Base-by-base conservation (phyloP, 2,329 filamentous ascomycete species). In the Diaporthe vexans region DNA sequence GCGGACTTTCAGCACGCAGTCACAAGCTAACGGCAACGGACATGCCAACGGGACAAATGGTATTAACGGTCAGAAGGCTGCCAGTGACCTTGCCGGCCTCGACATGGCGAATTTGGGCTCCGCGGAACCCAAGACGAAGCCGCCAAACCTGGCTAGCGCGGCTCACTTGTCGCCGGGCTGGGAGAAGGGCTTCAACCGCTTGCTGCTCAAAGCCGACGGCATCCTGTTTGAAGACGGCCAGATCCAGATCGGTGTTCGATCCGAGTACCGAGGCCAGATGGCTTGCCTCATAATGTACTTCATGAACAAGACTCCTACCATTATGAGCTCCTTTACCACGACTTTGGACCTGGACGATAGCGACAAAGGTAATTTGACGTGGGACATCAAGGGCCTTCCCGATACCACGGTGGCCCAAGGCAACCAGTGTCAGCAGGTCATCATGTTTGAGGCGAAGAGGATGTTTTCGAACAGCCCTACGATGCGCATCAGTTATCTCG, bases 221-320 rank as follows among this genome's bases (percentile, higher is more conserved):
- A 90, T 99, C 11, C 87, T 99, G 0, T 99, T 98, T 81, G 95
- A 99, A 84, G 97, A 99, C 81, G 93, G 93, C 0, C 97, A 99
- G 83, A 90, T 99, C 71, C 96, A 99, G 81, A 89, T 99, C 54
- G 97, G 97, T 43, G 85, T 98, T 70, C 92, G 97, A 48, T 97
- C 95, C 13, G 97, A 99, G 84, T 99, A 98, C 82, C 93, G 97
- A 75, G 94, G 93, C n/a, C 94, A 98, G 81, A 93, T 98, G 86
- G 97, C 97, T 56, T 98, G 97, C 79, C 87, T 99, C 76, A 98
- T 99, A 79, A 86, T 98, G 69, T 99, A 98, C 84, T 98, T 98
- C 82, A 94, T 92, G 76, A 99, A 99, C 87, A 98, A 98, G 85
- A 95, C 95, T 0, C 92, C 94, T 0, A 93, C 94, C 51, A 86